phyloP scores from a whole-genome alignment of 78 protist species.

The Kipferlia bialata region DNA sequence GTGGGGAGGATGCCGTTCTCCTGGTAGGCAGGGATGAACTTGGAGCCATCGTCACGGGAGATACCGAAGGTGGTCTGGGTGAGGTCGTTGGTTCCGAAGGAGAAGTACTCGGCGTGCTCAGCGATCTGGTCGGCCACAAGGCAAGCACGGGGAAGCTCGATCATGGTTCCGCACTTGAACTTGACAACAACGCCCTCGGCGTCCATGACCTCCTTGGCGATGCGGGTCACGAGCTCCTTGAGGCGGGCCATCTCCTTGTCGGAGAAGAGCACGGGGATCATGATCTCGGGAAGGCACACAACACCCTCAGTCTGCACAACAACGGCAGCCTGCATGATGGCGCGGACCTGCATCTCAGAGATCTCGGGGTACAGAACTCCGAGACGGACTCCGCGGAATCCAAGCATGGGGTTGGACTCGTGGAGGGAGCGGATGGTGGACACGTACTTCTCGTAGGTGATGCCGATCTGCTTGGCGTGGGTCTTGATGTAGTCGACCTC shows the following conservation, averaged over 20 bases:
- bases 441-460: slow-evolving; percentile 17
- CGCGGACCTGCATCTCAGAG: slow-evolving; percentile 46
- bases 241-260: slow-evolving; percentile 34
- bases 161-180: slow-evolving; percentile 46
- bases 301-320: slow-evolving; percentile 11
- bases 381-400: slow-evolving; percentile 62
- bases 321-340: slow-evolving; percentile 46
- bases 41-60: slow-evolving; percentile 60
- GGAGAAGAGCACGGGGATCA: slow-evolving; percentile 38
- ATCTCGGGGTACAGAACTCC: slow-evolving; percentile 61
- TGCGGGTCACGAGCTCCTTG: not conserved
- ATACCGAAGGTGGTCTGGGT: slow-evolving; percentile 60
- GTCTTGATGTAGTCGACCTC: slow-evolving; percentile 9
- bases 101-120: slow-evolving; percentile 41
- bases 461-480: slow-evolving; percentile 16
- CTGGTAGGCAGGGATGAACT: slow-evolving; percentile 34
- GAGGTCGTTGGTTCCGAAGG: slow-evolving; percentile 69
- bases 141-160: slow-evolving; percentile 56
- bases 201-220: slow-evolving; percentile 18
- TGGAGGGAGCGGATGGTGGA: slow-evolving; percentile 7
- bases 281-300: slow-evolving; percentile 30
- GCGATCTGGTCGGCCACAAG: slow-evolving; percentile 36
- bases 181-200: slow-evolving; percentile 1
- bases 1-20: slow-evolving; percentile 27
- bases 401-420: slow-evolving; percentile 75